A percentile compares a stretch with the other conserved stretches of the same genome.
Evolutionary conservation across 2,329 filamentous ascomycete species (phyloP).

Genomic region (Cladorrhinum sp.): DNA sequence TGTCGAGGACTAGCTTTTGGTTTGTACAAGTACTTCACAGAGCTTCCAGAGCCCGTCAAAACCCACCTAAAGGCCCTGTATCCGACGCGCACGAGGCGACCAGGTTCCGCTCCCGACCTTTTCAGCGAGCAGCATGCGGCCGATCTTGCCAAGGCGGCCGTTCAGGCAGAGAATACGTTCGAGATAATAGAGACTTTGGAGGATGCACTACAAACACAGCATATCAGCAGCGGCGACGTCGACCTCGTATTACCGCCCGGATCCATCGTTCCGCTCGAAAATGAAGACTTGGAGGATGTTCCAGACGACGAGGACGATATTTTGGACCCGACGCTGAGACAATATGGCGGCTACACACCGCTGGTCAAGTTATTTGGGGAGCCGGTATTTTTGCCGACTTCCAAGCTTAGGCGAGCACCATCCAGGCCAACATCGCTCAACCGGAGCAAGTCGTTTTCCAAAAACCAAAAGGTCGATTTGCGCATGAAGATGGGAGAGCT

Average conservation of each 20-base stretch:
- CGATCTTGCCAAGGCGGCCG: constrained; percentile 81
- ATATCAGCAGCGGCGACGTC: constrained; percentile 79
- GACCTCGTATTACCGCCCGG: constrained; percentile 82
- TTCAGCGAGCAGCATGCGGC: constrained; percentile 93
- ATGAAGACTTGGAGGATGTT: constrained; percentile 57
- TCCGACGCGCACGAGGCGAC: constrained; percentile 52
- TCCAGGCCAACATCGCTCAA: constrained; percentile 82
- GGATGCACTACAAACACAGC: constrained; percentile 74
- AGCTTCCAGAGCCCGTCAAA: constrained; percentile 76
- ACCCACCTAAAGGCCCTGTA: constrained; percentile 61
- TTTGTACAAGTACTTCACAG: constrained; percentile 88
- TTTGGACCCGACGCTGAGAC: constrained; percentile 59
- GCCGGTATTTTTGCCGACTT: constrained; percentile 81
- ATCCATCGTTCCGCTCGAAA: constrained; percentile 63
- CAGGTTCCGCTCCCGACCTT: constrained; percentile 63
- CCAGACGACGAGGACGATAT: constrained; percentile 64
- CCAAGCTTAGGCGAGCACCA: constrained; percentile 77
- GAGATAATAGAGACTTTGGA: constrained; percentile 72
- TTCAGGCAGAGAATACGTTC: constrained; percentile 70
- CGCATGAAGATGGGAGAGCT: constrained; percentile 87
- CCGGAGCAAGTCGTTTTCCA: constrained; percentile 71
- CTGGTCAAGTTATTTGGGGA: constrained; percentile 79
- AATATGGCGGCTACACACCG: constrained; percentile 75
- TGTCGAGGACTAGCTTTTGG: constrained; percentile 89
- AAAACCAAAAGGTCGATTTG: constrained; percentile 78